Conservation (phyloP, 2,329 filamentous ascomycete genomes). For the Setomelanomma holmii region DNA sequence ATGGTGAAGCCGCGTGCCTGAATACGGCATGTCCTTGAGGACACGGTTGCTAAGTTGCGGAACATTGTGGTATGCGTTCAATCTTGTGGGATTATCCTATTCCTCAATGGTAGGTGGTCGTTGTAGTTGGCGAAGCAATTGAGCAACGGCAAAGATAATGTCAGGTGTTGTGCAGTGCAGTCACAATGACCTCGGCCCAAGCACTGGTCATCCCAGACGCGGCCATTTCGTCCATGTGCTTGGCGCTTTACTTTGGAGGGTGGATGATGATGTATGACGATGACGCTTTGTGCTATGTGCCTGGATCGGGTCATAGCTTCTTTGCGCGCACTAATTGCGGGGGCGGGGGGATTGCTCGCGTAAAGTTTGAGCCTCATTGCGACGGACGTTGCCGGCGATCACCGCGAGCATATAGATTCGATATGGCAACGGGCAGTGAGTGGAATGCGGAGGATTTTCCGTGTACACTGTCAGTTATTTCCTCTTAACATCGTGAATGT, state of each 20-base stretch:
- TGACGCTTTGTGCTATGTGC: constrained; percentile 3
- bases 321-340: constrained; percentile 1
- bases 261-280: constrained; percentile 36
- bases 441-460: constrained; percentile 42
- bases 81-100: neutral
- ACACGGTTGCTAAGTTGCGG: constrained; percentile 14
- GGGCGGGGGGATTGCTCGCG: neutral
- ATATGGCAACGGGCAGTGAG: constrained; percentile 21
- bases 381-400: neutral
- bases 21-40: constrained; percentile 11
- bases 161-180: neutral
- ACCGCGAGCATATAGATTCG: neutral
- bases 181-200: neutral
- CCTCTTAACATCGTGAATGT: neutral
- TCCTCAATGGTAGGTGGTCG: neutral
- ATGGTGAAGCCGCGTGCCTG: constrained; percentile 23
- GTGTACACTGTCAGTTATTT: constrained; percentile 45
- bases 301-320: constrained; percentile 20
- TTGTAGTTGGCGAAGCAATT: neutral
- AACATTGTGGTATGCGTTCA: constrained; percentile 14
- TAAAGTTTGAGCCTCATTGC: constrained; percentile 22
- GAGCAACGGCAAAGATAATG: neutral
- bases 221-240: neutral
- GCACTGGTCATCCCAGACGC: neutral
- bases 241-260: neutral